Evolutionary conservation across 2,329 filamentous ascomycete species (phyloP), one percentile per base, ranked within the genome.

Genomic region (Coleophoma eucalyptorum): DNA sequence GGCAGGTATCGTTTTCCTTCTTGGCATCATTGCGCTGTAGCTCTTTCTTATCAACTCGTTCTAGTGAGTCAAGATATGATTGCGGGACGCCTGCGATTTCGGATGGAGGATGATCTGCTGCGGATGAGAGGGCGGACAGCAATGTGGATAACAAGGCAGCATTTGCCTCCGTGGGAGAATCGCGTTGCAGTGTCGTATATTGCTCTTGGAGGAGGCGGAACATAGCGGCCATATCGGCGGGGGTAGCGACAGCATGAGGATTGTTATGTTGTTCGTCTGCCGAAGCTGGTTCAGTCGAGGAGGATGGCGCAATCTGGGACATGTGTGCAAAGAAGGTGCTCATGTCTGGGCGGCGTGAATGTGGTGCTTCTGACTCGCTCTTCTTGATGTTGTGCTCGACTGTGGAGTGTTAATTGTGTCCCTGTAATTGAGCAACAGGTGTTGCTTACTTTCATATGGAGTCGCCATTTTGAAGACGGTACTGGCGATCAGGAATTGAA

Each of bases 361-460:
- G 64, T 44, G 73, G 56, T 4, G 50, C 48, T 51, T 74, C 65
- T 26, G 26, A 26, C 26, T 26, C 26, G 26, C 26, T 26, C 26
- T 26, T 26, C 59, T 77, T 73, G 67, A 86, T 80, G 65, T 80
- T 80, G 71, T 86, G 83, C 65, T 86, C 83, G 65, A 86, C 83
- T 86, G 41, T 49, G 34, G 50, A 31, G 32, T 50, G 51, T 56
- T 57, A 55, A 46, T 41, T 44, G 44, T 37, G 35, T 41, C 20
- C 15, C 19, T 41, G 51, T 48, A 51, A 35, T 44, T 31, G 12
- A 49, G 50, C 54, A 46, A 43, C 41, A 33, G 26, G 31, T 44
- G n/a, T 37, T 13, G 46, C 57, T 52, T 65, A 76, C 79, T 70
- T 73, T 83, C 79, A 66, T 83, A 83, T 58, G 78, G 79, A 16